Evolutionary conservation across 306 rosid species (phyloP).

Genomic region (Cicer bijugum): DNA sequence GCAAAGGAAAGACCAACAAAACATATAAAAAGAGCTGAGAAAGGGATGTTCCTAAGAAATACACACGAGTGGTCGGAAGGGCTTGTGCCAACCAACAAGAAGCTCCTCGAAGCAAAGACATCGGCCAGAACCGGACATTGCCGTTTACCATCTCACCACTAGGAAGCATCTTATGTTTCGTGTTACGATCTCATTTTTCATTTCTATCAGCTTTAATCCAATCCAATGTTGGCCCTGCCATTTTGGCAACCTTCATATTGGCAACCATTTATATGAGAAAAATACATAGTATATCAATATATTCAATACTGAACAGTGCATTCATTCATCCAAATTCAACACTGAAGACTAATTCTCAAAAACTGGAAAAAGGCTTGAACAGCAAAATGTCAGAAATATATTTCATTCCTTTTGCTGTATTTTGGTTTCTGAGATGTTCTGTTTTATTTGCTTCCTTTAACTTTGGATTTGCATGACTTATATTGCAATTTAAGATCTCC

Average conservation of each 20-base stretch:
- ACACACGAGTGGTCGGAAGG: background rate
- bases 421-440: slow-evolving; percentile 40
- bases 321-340: slow-evolving; percentile 19
- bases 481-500: slow-evolving; percentile 38
- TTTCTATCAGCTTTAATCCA: background rate
- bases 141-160: too few relatives aligned
- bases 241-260: background rate
- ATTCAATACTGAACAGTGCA: background rate
- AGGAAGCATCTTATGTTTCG: background rate
- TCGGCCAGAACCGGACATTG: too few relatives aligned
- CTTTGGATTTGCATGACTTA: slow-evolving; percentile 18
- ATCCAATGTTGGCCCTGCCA: slow-evolving; percentile 1
- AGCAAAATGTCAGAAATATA: slow-evolving; percentile 1
- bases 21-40: background rate
- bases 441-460: slow-evolving; percentile 35
- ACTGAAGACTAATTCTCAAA: slow-evolving; percentile 7
- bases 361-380: background rate
- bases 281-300: slow-evolving; percentile 14
- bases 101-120: too few relatives aligned
- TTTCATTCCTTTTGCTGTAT: slow-evolving; percentile 30
- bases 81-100: too few relatives aligned
- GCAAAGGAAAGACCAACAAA: background rate
- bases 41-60: background rate
- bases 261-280: slow-evolving; percentile 8
- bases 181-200: slow-evolving; percentile 2